Evolutionary conservation across 139 green algal genomes (phyloP).

Genomic region (Picochlorum sp.): DNA sequence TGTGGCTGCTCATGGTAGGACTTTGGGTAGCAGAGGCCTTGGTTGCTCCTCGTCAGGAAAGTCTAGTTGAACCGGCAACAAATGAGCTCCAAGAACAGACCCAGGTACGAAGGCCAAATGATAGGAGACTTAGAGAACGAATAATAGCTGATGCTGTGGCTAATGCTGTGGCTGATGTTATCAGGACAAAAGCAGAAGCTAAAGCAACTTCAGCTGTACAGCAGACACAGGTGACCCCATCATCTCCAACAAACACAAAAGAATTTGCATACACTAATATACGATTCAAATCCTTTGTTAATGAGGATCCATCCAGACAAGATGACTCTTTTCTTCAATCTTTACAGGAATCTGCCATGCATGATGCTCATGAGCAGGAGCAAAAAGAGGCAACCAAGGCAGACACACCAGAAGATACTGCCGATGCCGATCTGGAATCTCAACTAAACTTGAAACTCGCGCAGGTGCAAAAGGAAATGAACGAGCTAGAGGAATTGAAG

Average conservation of each 20-base stretch:
- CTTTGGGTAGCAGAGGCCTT: too few species aligned
- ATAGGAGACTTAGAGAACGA: not conserved
- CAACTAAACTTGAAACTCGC: not conserved
- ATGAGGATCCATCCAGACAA: not conserved
- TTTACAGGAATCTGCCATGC: conserved; percentile 3
- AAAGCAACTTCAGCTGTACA: not conserved
- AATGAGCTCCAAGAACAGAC: too few species aligned
- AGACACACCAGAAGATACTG: not conserved
- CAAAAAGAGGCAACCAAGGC: not conserved
- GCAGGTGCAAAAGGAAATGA: conserved; percentile 3
- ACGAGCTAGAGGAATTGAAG: not conserved
- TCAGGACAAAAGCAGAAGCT: conserved; percentile 3
- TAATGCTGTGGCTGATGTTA: not conserved
- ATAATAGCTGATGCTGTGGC: conserved; percentile 1
- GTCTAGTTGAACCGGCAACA: too few species aligned
- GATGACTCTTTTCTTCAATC: conserved; percentile 4
- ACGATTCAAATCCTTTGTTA: not conserved
- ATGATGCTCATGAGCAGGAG: not conserved
- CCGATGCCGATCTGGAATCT: too few species aligned
- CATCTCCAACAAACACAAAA: conserved; percentile 8
- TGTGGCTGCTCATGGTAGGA: too few species aligned
- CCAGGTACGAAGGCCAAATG: not conserved
- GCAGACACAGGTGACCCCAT: not conserved
- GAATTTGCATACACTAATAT: conserved; percentile 17
- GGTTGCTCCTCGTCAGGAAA: too few species aligned